A percentile compares a stretch with the other conserved stretches of the same genome.
These are phyloP conservation scores for Parastagonospora avenae DNA, from an alignment of 2,329 filamentous ascomycete genomes.

Conservation along the genomic window DNA sequence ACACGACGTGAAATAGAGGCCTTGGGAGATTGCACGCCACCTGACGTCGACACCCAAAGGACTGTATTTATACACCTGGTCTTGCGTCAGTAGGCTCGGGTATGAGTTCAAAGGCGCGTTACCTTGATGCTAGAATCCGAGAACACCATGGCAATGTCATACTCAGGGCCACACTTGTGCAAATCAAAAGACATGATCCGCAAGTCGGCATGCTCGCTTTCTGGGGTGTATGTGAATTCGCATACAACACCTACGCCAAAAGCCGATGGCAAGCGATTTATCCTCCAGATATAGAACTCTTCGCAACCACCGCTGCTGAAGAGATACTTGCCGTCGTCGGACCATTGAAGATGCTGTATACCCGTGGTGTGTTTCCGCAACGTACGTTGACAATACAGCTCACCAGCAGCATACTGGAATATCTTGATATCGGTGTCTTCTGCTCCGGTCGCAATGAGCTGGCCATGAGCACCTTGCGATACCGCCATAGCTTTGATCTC, in stretches of 20 bases:
- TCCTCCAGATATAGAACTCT: conserved; percentile 83
- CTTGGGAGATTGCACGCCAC: conserved; percentile 46
- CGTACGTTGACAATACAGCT: conserved; percentile 62
- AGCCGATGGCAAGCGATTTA: conserved; percentile 59
- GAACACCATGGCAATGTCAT: conserved; percentile 73
- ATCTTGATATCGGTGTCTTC: conserved; percentile 79
- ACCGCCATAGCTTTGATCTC: conserved; percentile 74
- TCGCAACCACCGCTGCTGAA: conserved; percentile 88
- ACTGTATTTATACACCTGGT: conserved; percentile 53
- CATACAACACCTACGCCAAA: conserved; percentile 60
- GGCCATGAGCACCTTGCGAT: conserved; percentile 31
- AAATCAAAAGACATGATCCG: conserved; percentile 82
- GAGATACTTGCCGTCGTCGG: conserved; percentile 67
- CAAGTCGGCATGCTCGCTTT: conserved; percentile 66
- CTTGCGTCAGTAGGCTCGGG: not conserved
- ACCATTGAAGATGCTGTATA: conserved; percentile 81
- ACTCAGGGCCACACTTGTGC: conserved; percentile 34
- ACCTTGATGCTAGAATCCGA: conserved; percentile 81
- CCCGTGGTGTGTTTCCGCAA: conserved; percentile 82
- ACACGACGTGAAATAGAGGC: conserved; percentile 62
- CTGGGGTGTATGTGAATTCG: conserved; percentile 56
- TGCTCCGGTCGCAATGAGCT: conserved; percentile 68
- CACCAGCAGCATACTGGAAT: conserved; percentile 56
- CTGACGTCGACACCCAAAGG: conserved; percentile 15
- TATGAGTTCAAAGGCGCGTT: not conserved